Conservation (phyloP, 495 filamentous ascomycete genomes). For the Tuber umbilicatum region DNA sequence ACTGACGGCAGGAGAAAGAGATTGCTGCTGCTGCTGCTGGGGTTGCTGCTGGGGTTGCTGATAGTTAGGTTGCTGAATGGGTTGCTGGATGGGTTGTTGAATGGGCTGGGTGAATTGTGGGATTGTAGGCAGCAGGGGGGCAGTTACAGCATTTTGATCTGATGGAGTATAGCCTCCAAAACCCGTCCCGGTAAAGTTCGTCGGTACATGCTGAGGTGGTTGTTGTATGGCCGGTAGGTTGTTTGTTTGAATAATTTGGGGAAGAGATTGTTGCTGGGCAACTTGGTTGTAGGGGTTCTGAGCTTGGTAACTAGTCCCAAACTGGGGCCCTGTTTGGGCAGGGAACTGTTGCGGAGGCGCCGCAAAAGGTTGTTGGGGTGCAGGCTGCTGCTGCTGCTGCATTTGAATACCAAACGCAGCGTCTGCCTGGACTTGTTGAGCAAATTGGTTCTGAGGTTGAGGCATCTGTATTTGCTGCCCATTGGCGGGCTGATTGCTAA, state of each 20-base stretch:
- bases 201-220: constrained; percentile 50
- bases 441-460: constrained; percentile 39
- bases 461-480: constrained; percentile 42
- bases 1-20: constrained; percentile 40
- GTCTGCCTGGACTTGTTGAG: constrained; percentile 42
- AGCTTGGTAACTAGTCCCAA: constrained; percentile 42
- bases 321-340: constrained; percentile 47
- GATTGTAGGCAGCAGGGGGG: constrained; percentile 53
- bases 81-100: constrained; percentile 43
- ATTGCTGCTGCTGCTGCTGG: constrained; percentile 13
- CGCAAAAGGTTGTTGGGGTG: constrained; percentile 40
- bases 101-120: constrained; percentile 50
- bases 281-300: constrained; percentile 45
- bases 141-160: constrained; percentile 51
- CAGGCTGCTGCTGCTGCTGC: constrained; percentile 44
- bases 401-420: constrained; percentile 41
- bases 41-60: constrained; percentile 25
- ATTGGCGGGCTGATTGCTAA: constrained; percentile 47
- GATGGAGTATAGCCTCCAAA: constrained; percentile 80
- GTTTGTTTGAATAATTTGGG: constrained; percentile 16
- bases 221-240: constrained; percentile 37
- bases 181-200: constrained; percentile 68
- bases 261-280: constrained; percentile 46
- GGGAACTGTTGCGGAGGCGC: constrained; percentile 46
- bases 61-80: constrained; percentile 37